Evolutionary conservation across 306 rosid species (phyloP), one percentile per base, ranked within the genome.

Genomic region (Castanopsis chinensis): DNA sequence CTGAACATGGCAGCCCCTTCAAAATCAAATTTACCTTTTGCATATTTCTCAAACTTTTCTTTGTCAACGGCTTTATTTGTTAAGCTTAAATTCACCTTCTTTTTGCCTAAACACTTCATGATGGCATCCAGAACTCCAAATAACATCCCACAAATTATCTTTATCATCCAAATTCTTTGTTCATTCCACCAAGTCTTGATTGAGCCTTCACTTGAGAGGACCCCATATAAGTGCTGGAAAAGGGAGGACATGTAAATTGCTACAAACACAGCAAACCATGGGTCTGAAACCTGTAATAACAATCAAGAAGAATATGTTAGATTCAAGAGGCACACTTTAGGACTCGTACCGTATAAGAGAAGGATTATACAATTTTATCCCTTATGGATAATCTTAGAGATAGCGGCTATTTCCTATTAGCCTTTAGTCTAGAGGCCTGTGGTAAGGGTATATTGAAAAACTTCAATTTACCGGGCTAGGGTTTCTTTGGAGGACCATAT

Each of bases 141-240:
- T 18, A 82, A 5, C 53, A 84, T 72, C 3, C 53, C 49, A 2
- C 72, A 45, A 13, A 87, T 86, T 11, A 78, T 78, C 54, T 84
- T 87, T 0, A 87, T 71, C 30, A 84, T 63, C 85, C 88, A 87
- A 32, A 84, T 87, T 82, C 90, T 76, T 53, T 83, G 86, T 67
- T 87, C 90, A 67, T 87, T 83, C 88, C 90, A 84, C 88, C 86
- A 87, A 76, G 79, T 87, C 65, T 59, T 67, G 3, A 87, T 59
- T 0, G 87, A 69, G 5, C 86, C 90, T 55, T 74, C 79, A 2
- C 88, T 85, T 3, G 88, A 84, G 71, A 82, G 21, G 9, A 84
- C 90, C 69, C 84, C 90, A 14, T 82, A 60, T 54, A 84, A 76
- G 70, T 87, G 90, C 17, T 79, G 86, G 73, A 68, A 27, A 25